A percentile compares a stretch with the other conserved stretches of the same genome.
Evolutionary conservation across 2,329 filamentous ascomycete species (phyloP).

Genomic region (Xenoacremonium recifei): DNA sequence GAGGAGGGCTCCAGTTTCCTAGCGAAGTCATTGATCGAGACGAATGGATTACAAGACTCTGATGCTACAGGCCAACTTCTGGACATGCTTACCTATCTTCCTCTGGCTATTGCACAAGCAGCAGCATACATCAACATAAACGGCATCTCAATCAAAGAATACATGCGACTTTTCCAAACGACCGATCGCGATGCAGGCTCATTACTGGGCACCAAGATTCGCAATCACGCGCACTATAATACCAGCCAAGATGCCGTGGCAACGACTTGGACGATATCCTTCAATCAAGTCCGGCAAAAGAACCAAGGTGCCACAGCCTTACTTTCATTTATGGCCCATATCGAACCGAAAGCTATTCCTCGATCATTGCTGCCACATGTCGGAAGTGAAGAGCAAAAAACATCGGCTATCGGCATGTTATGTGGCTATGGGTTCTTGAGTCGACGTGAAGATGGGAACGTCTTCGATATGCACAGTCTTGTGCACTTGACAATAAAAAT

Average conservation of each 20-base stretch:
- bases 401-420: conserved; percentile 30
- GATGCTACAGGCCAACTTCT: conserved; percentile 2
- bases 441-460: conserved; percentile 17
- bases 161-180: conserved; percentile 30
- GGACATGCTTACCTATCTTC: conserved; percentile 32
- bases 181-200: conserved; percentile 27
- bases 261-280: conserved; percentile 40
- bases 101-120: conserved; percentile 38
- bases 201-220: conserved; percentile 24
- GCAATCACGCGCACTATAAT: conserved; percentile 32
- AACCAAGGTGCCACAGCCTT: conserved; percentile 32
- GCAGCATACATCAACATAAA: conserved; percentile 39
- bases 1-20: neutral
- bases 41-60: neutral
- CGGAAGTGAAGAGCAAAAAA: conserved; percentile 16
- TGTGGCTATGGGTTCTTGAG: conserved; percentile 33
- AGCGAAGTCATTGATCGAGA: neutral
- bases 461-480: conserved; percentile 38
- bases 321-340: conserved; percentile 40
- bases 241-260: conserved; percentile 34
- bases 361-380: conserved; percentile 30
- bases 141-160: conserved; percentile 25
- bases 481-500: conserved; percentile 32
- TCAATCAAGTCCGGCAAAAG: conserved; percentile 33
- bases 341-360: conserved; percentile 40